Evolutionary conservation across 805 yeast genomes (phyloP).

Genomic region (Hanseniaspora guilliermondii): DNA sequence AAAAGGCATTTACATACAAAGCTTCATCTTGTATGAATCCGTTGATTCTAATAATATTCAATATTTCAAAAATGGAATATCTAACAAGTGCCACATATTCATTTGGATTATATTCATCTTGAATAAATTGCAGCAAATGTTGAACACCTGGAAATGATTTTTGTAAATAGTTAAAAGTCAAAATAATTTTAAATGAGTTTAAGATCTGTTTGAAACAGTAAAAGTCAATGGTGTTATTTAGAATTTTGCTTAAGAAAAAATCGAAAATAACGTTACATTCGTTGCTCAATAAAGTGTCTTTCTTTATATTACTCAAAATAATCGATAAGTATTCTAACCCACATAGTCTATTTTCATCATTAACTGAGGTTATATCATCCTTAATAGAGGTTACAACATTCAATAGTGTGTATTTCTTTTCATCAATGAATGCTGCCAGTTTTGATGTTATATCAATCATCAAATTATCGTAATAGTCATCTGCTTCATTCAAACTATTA

Average conservation of each 20-base stretch:
- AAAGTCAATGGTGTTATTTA: conserved; percentile 37
- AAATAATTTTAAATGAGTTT: conserved; percentile 38
- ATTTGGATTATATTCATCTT: conserved; percentile 41
- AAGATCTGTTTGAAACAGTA: conserved; percentile 41
- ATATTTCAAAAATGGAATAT: conserved; percentile 42
- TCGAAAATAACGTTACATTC: conserved; percentile 32
- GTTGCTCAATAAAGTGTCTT: conserved; percentile 27
- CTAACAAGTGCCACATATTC: conserved; percentile 52
- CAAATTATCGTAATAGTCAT: conserved; percentile 4
- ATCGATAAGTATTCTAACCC: conserved; percentile 36
- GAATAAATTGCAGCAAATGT: conserved; percentile 22
- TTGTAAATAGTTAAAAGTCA: conserved; percentile 37
- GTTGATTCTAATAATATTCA: conserved; percentile 29
- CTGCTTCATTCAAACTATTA: not conserved
- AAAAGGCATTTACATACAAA: conserved; percentile 42
- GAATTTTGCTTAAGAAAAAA: conserved; percentile 53
- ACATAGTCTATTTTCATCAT: conserved; percentile 38
- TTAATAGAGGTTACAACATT: conserved; percentile 48
- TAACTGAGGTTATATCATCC: conserved; percentile 49
- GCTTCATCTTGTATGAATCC: not conserved
- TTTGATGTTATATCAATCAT: conserved; percentile 3
- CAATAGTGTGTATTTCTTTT: conserved; percentile 30
- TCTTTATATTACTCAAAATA: conserved; percentile 26
- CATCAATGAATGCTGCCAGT: not conserved
- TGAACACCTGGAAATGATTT: conserved; percentile 24